Base-by-base conservation (phyloP, 495 filamentous ascomycete species). In the Penicillium pancosmium region DNA sequence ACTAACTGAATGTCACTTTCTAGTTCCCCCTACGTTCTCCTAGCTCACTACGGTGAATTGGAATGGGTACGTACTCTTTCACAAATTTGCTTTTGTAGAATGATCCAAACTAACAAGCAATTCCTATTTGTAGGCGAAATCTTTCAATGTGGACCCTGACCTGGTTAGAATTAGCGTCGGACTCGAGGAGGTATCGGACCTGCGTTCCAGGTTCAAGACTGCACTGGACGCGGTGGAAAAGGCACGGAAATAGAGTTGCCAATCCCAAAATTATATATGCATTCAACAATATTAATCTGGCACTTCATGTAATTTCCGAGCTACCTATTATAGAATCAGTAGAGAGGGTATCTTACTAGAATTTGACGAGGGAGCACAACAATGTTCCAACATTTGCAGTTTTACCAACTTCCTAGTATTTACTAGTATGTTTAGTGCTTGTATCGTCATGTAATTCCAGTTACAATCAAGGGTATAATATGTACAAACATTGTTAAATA, bases 11-110 rank as follows among this genome's bases (percentile, higher is more conserved):
- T 2, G 12, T 10, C 23, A 15, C 5, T 27, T 38, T 23, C 40
- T 55, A 87, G 85, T 66, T 95, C 86, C 36, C 94, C 95, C 9
- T 98, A 96, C 64, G 91, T 93, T 31, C 73, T 98, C 15, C 74
- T 98, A 25, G 95, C 95, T 21, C 95, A 98, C 70, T 98, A 94
- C 60, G 77, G 83, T 54, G 95, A 98, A 80, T 71, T 97, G 13
- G 91, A 95, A 34, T 98, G 94, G 88, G 86, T 86, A 79, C 64
- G 82, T 75, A 50, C 34, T 52, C 50, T 36, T n/a, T n/a, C 23
- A 18, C 9, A 16, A 21, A 31, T 52, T 21, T 25, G 34, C 13
- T 34, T 43, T 44, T 12, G 27, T 21, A 19, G 23, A 9, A 31
- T 40, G 41, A 15, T 41, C 25, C 6, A 27, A 13, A 27, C 11